phyloP scores from a whole-genome alignment of 805 yeast species.

The Hanseniaspora thailandica region DNA sequence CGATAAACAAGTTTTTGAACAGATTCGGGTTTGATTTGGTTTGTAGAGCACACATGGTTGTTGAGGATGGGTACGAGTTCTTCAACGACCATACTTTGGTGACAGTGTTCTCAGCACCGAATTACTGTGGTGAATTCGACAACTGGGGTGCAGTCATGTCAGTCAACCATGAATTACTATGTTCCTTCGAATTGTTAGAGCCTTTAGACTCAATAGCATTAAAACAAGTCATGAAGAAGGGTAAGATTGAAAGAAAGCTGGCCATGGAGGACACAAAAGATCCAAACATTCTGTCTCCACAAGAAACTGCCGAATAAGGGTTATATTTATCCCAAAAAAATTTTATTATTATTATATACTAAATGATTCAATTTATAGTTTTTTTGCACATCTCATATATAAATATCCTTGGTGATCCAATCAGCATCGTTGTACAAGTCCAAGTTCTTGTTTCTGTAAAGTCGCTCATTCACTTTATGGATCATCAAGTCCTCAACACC shows the following conservation, averaged over 20 bases:
- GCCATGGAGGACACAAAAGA: constrained; percentile 8
- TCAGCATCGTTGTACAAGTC: constrained; percentile 1
- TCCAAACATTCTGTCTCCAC: neutral
- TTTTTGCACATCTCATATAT: neutral
- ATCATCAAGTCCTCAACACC: constrained; percentile 12
- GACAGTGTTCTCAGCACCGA: constrained; percentile 72
- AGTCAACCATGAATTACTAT: constrained; percentile 53
- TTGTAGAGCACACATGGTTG: constrained; percentile 81
- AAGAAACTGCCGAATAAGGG: neutral
- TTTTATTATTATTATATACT: neutral
- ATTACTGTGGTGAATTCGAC: constrained; percentile 71
- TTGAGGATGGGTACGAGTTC: constrained; percentile 78
- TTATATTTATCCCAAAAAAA: neutral
- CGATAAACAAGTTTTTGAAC: constrained; percentile 54
- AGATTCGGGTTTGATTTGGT: constrained; percentile 61
- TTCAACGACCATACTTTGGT: constrained; percentile 63
- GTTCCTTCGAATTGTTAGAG: constrained; percentile 80
- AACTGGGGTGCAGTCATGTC: constrained; percentile 74
- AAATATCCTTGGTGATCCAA: constrained; percentile 9
- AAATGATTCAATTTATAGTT: neutral
- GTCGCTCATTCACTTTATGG: constrained; percentile 3
- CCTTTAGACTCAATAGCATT: constrained; percentile 88
- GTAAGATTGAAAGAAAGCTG: constrained; percentile 71
- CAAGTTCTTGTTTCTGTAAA: constrained; percentile 4
- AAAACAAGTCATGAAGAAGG: constrained; percentile 88